Evolutionary conservation across 192 early-diverging fungal species (phyloP), one percentile per base, ranked within the genome.

Genomic region (Coemansia sp.): DNA sequence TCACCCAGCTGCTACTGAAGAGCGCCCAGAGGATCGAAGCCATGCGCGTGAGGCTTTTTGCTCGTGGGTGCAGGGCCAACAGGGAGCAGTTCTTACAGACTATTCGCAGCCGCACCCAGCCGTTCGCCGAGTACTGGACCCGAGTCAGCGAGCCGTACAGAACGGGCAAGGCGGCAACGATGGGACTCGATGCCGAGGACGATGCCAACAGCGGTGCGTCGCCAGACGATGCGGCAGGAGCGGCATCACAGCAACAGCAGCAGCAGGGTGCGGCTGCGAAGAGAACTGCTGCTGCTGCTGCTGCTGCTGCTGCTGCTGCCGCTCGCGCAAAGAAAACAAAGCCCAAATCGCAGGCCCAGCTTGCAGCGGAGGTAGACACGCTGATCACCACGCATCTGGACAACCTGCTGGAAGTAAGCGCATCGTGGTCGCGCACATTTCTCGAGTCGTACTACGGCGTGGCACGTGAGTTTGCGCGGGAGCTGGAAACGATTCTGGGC

Each of bases 71-170:
- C 61, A 61, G 72, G 1, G 68, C 73, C 53, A 85, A 80, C 64
- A 75, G 77, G 12, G 70, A 77, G 78, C 77, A 80, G 69, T 85
- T 83, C 43, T 19, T 79, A 70, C 81, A 84, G 69, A 79, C 71
- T 7, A 79, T 84, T 61, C 76, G 75, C 70, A 84, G 39, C 64
- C 73, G 77, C 59, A 71, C 81, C 15, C 72, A 71, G 76, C 72
- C 86, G 9, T 87, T 89, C 58, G 65, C 67, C 44, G 86, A 87
- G 61, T 83, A 81, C 65, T 89, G 88, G 88, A 48, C 70, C 1
- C 74, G 70, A 15, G 72, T 69, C 43, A 76, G 72, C 53, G 85
- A 86, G 68, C 60, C 65, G 9, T 85, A 74, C 70, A 75, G 82
- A 45, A 75, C 64, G 15, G 57, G 67, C 21, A 84, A 70, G 59